phyloP scores from a whole-genome alignment of 768 basidiomycete species.

The Amanita pallidorosea region DNA sequence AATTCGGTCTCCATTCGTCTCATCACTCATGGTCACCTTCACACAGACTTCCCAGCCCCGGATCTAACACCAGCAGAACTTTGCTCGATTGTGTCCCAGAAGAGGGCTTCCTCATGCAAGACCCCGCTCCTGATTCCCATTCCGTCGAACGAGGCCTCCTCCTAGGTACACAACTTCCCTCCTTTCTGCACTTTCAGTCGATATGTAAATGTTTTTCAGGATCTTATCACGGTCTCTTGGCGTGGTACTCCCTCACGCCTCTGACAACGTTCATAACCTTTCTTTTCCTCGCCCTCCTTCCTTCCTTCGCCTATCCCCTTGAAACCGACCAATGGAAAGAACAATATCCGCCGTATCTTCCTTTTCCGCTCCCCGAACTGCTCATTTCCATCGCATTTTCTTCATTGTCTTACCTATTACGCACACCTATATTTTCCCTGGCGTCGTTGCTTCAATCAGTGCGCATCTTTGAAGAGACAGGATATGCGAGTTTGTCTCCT shows the following conservation, averaged over 20 bases:
- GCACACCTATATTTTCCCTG: slow-evolving; percentile 33
- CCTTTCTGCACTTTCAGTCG: neutral
- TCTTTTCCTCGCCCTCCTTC: slow-evolving; percentile 37
- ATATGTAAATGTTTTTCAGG: slow-evolving; percentile 25
- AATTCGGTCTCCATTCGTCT: neutral
- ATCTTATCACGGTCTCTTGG: slow-evolving; percentile 45
- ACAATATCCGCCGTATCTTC: slow-evolving; percentile 38
- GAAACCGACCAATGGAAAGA: slow-evolving; percentile 16
- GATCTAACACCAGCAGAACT: neutral
- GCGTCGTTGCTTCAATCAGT: slow-evolving; percentile 17
- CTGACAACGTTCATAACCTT: slow-evolving; percentile 39
- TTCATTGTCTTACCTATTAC: slow-evolving; percentile 44
- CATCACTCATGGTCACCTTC: neutral
- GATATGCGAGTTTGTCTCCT: neutral
- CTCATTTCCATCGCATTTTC: slow-evolving; percentile 52
- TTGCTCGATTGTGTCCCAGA: neutral
- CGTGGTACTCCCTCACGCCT: slow-evolving; percentile 53
- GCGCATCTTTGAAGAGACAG: slow-evolving; percentile 17
- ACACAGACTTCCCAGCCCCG: neutral
- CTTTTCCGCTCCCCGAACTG: slow-evolving; percentile 57
- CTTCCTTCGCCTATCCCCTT: slow-evolving; percentile 35
- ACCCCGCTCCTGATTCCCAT: neutral
- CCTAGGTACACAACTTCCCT: slow-evolving; percentile 13
- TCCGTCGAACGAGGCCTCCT: slow-evolving; percentile 16
- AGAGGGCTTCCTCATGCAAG: neutral